These are phyloP conservation scores for Abortiporus biennis DNA, from an alignment of 1,284 basidiomycete genomes.

Conservation along the genomic window DNA sequence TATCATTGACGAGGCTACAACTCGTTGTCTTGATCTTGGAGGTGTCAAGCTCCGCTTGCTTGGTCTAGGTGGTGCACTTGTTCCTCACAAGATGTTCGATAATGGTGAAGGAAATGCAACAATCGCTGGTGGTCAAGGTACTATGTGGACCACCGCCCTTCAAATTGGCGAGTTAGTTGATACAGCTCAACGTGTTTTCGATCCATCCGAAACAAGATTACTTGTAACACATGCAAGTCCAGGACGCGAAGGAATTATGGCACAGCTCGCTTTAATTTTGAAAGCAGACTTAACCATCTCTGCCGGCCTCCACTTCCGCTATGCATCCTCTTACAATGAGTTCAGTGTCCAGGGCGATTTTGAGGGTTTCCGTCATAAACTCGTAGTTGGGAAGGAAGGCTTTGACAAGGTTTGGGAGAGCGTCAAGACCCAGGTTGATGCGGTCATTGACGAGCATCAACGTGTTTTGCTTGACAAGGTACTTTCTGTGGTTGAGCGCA, in stretches of 20 bases:
- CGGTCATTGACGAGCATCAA: constrained; percentile 90
- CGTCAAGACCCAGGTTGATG: constrained; percentile 88
- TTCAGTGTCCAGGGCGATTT: constrained; percentile 91
- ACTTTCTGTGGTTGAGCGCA: constrained; percentile 75
- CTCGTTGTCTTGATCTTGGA: constrained; percentile 85
- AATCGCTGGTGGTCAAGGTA: constrained; percentile 95
- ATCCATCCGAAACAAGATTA: constrained; percentile 89
- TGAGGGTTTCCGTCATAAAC: constrained; percentile 84
- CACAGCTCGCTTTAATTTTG: constrained; percentile 84
- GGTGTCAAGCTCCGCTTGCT: constrained; percentile 91
- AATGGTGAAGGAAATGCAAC: constrained; percentile 93
- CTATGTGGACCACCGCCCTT: constrained; percentile 98
- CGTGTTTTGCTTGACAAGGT: constrained; percentile 87
- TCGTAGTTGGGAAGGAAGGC: constrained; percentile 70
- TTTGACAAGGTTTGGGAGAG: constrained; percentile 94
- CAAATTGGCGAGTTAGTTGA: constrained; percentile 98
- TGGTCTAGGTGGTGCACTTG: constrained; percentile 93
- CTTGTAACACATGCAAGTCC: constrained; percentile 91
- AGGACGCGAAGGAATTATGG: constrained; percentile 88
- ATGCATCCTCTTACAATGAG: constrained; percentile 95
- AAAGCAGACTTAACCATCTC: constrained; percentile 95
- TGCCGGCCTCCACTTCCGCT: constrained; percentile 96
- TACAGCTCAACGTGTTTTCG: constrained; percentile 92
- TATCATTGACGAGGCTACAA: constrained; percentile 92
- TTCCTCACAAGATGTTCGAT: constrained; percentile 97